Percentiles rank a stretch among this genome's conserved stretches.
phyloP scores from a whole-genome alignment of 164 flowering plant species.

The Stephania cephalantha region DNA sequence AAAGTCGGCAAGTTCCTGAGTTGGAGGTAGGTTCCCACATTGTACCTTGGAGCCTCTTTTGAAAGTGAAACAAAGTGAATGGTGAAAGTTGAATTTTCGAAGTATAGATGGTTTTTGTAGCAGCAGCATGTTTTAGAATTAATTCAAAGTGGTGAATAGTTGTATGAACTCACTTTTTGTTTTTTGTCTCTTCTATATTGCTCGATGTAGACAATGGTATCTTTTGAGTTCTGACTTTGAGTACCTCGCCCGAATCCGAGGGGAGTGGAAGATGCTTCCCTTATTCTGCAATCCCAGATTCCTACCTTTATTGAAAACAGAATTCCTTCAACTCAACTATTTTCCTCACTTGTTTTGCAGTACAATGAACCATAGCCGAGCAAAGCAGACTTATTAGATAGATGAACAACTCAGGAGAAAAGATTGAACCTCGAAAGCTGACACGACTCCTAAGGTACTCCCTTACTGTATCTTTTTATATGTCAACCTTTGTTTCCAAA shows the following conservation, averaged over 20 bases:
- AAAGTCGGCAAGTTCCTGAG: conserved; percentile 3
- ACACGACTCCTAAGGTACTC: not conserved
- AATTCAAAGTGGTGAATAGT: not conserved
- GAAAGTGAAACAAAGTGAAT: not conserved
- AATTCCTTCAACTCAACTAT: not conserved
- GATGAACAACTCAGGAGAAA: not conserved
- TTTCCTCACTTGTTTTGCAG: not conserved
- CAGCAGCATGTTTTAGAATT: not conserved
- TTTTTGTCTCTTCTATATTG: not conserved
- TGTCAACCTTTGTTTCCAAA: not conserved
- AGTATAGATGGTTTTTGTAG: not conserved
- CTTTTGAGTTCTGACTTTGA: not conserved
- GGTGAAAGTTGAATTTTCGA: not conserved
- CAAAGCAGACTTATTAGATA: not conserved
- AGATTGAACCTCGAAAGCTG: not conserved
- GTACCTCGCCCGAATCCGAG: not conserved
- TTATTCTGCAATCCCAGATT: not conserved
- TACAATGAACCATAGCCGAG: not conserved
- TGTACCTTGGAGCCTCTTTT: conserved; percentile 1
- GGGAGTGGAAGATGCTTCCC: not conserved
- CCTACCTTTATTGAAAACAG: not conserved
- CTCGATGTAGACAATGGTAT: not conserved
- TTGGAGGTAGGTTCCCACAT: conserved; percentile 7
- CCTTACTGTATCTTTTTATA: too few species aligned
- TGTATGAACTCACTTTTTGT: not conserved